Base-by-base conservation (phyloP, 495 filamentous ascomycete species). In the Penicillium pulvis region DNA sequence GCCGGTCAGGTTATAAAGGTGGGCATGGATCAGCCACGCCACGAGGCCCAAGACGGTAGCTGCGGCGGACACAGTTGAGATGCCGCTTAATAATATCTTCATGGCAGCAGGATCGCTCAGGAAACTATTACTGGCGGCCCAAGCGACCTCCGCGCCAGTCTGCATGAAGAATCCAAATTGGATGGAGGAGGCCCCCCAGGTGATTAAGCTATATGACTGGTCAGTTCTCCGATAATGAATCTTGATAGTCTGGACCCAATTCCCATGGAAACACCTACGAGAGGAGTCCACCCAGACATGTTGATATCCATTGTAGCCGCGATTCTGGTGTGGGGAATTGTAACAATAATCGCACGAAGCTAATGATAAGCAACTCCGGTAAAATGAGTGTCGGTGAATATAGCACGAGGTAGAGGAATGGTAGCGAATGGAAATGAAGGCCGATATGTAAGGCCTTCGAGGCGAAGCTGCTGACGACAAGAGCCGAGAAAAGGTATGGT, bases 91-190 rank as follows among this genome's bases (percentile, higher is more conserved):
- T n/a, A 78, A 58, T 53, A 78, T 71, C 48, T 76, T 76, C 69
- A 76, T 75, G 30, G 74, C 75, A 6, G 74, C 72, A 8, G 74
- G 72, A 44, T 78, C 75, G 26, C 63, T 70, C 16, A 78, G 51
- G 59, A 78, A 75, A 54, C 72, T 76, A 55, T 62, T 59, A 50
- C 67, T 67, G 48, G 72, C 71, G 23, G 64, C 62, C 75, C 75
- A 78, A 53, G 70, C 67, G 55, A 78, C 72, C 44, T 78, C 74
- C 48, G 69, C 70, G 12, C 75, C 75, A 7, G 75, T 78, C 56
- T 78, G 72, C 43, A 75, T 59, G 57, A 74, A 78, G 62, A 78
- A 78, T 35, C 74, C 74, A 47, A 76, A 74, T 52, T 76, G 74
- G 23, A 73, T 66, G 35, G 74, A 67, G 24, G 71, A 63, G 0